Evolutionary conservation across 1,139 yeast genomes (phyloP), one percentile per base, ranked within the genome.

Genomic region (Ashbya aceris): DNA sequence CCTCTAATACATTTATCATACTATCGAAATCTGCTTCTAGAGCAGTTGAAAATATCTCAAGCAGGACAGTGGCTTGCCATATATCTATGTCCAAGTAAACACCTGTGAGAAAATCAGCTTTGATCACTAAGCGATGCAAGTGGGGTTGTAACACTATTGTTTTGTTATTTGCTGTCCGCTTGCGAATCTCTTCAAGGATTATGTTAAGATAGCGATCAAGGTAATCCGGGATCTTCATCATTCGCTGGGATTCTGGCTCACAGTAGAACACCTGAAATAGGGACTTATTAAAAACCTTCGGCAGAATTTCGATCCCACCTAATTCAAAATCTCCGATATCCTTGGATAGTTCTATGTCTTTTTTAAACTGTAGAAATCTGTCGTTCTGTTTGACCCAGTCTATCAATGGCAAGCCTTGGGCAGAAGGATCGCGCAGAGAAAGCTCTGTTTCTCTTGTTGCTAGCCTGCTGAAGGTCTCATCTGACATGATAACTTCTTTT

Each of bases 41-140:
- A 8, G 12, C 29, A 8, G n/a, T 28, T 23, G 34, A 28, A 34
- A 37, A 41, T 4, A 41, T 23, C 4, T 35, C 30, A 17, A 38
- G 36, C 7, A 41, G 14, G 8, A 41, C 33, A 17, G 38, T 14
- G 9, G 44, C 44, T 12, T 41, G 44, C 30, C 27, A 33, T n/a
- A 41, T 26, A 26, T 32, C 35, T 14, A 41, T 9, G 11, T 41
- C 26, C 9, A 41, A 10, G 8, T 37, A 28, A 11, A 10, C n/a
- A 6, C 14, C n/a, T 11, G 28, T 38, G 1, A 14, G 10, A 28
- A 41, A 41, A 2, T 23, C 11, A 2, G 38, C 20, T 23, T 37
- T 23, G 11, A 41, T 7, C 7, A 37, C 8, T 8, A 41, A 34
- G n/a, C 44, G 42, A 9, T 41, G 40, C 17, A 41, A 34, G 13